These are phyloP conservation scores for Paradendryphiella salina DNA, from an alignment of 2,329 filamentous ascomycete species.

Conservation along the genomic window DNA sequence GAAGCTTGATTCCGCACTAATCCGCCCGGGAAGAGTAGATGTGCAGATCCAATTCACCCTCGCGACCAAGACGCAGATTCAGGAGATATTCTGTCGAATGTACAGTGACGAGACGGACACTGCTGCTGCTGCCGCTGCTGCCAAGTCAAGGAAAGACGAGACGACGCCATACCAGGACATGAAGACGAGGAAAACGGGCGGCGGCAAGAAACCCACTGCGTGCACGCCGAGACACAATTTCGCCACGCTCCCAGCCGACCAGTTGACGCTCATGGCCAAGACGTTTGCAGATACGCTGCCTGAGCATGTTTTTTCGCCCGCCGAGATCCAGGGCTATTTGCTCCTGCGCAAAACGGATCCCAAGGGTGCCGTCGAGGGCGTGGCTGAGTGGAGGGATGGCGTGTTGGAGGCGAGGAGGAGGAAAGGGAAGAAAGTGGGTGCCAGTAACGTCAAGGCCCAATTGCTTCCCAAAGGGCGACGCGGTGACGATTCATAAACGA, in stretches of 20 bases:
- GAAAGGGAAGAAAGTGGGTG: constrained; percentile 10
- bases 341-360: constrained; percentile 13
- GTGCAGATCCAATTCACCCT: constrained; percentile 37
- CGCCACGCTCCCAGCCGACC: not conserved
- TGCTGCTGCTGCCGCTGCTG: not conserved
- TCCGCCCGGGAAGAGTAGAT: constrained; percentile 65
- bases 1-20: constrained; percentile 56
- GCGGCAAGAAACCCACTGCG: too few relatives aligned
- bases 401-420: constrained; percentile 11
- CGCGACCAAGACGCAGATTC: constrained; percentile 13
- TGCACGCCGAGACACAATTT: not conserved
- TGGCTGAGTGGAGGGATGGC: constrained; percentile 3
- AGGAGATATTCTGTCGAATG: constrained; percentile 27
- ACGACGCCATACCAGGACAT: too few relatives aligned
- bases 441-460: too few relatives aligned
- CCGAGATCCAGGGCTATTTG: constrained; percentile 22
- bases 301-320: constrained; percentile 9
- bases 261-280: not conserved
- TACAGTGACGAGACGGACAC: constrained; percentile 13
- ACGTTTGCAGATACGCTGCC: constrained; percentile 15
- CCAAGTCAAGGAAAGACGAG: not conserved
- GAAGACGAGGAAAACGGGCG: not conserved
- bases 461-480: too few relatives aligned
- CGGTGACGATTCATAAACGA: too few relatives aligned
- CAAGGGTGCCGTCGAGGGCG: constrained; percentile 3